Percentiles rank a stretch among this genome's conserved stretches.
Conservation (phyloP, 2,329 filamentous ascomycete genomes). For the Elsinoe fawcettii region DNA sequence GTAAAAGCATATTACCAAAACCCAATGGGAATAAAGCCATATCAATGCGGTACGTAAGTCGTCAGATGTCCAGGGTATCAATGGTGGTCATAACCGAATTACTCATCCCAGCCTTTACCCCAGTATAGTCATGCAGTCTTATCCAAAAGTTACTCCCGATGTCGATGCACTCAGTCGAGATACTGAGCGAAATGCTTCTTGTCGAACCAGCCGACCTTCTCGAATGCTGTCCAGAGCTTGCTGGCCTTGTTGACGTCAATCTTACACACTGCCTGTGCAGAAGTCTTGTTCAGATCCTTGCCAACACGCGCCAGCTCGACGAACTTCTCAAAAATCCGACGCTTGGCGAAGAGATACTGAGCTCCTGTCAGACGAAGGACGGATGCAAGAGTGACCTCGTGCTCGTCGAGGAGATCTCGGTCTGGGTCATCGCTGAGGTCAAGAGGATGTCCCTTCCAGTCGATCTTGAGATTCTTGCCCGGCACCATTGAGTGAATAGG, state of each 20-base stretch:
- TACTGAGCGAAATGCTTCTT: conserved; percentile 21
- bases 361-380: conserved; percentile 76
- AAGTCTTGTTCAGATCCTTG: conserved; percentile 90
- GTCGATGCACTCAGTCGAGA: conserved; percentile 5
- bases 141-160: not conserved
- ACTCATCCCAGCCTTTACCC: conserved; percentile 7
- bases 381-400: conserved; percentile 69
- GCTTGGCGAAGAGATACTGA: conserved; percentile 86
- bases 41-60: not conserved
- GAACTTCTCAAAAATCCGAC: conserved; percentile 75
- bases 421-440: conserved; percentile 68
- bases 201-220: conserved; percentile 77
- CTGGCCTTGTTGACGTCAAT: conserved; percentile 98
- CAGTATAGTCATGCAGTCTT: conserved; percentile 1
- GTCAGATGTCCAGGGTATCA: conserved; percentile 10
- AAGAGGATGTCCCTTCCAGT: conserved; percentile 76
- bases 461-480: conserved; percentile 61
- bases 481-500: conserved; percentile 57
- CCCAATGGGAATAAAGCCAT: not conserved
- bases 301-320: conserved; percentile 57
- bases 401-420: conserved; percentile 62
- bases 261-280: conserved; percentile 93
- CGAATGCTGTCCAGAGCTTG: conserved; percentile 82
- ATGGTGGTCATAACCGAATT: conserved; percentile 15
- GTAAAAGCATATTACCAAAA: not conserved